A percentile compares a stretch with the other conserved stretches of the same genome.
Evolutionary conservation across 768 basidiomycete genomes (phyloP).

Genomic region (Podaxis sp.): DNA sequence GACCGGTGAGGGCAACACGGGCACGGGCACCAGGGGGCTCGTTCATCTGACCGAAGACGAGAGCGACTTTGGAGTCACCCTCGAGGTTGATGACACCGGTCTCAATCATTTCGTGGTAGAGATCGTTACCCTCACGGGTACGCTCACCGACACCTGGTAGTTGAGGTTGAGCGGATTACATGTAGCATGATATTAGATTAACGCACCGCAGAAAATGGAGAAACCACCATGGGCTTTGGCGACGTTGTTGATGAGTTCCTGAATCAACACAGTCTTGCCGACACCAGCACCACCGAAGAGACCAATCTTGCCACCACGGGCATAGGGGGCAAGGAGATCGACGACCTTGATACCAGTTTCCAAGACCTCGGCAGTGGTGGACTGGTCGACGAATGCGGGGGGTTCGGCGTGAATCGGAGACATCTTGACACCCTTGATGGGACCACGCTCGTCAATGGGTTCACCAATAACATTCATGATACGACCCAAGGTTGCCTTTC

Average conservation of each 20-base stretch:
- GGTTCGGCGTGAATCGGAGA: constrained; percentile 96
- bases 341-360: constrained; percentile 99
- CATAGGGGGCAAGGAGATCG: constrained; percentile 98
- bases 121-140: constrained; percentile 99
- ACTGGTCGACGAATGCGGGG: constrained; percentile 96
- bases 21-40: constrained; percentile 99
- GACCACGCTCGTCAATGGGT: constrained; percentile 99
- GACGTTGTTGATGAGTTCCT: constrained; percentile 99
- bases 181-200: not conserved
- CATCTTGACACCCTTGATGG: constrained; percentile 92
- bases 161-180: constrained; percentile 4
- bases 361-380: constrained; percentile 96
- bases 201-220: constrained; percentile 95
- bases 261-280: constrained; percentile 99
- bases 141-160: constrained; percentile 94
- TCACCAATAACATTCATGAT: constrained; percentile 99
- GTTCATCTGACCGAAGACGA: constrained; percentile 99
- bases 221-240: constrained; percentile 99
- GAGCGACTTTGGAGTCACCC: constrained; percentile 99
- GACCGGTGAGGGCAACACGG: constrained; percentile 98
- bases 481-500: constrained; percentile 89
- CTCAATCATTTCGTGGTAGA: constrained; percentile 99
- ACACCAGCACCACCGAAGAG: constrained; percentile 99
- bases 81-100: constrained; percentile 99
- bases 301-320: constrained; percentile 99